Conservation (phyloP, 2,329 filamentous ascomycete species). For the Fusarium sp. region DNA sequence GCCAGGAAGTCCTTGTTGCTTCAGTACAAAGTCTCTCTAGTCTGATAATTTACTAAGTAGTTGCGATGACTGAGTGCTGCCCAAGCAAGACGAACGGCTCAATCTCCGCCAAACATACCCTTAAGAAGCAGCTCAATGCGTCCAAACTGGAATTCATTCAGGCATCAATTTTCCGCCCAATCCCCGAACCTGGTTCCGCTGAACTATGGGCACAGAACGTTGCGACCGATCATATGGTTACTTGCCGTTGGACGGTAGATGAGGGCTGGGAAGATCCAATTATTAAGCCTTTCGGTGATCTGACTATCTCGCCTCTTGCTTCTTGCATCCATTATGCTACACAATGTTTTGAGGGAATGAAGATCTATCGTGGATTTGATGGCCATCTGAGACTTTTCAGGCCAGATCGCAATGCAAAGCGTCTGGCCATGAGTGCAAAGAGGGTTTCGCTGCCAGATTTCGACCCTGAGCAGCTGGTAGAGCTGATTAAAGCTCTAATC, state of each 20-base stretch:
- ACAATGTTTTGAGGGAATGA: conserved; percentile 5
- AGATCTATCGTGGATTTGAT: neutral
- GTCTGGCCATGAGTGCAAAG: neutral
- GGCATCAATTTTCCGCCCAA: neutral
- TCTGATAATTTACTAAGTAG: too few species aligned
- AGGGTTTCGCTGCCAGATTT: neutral
- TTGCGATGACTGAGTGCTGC: too few species aligned
- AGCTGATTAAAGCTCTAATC: neutral
- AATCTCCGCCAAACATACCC: neutral
- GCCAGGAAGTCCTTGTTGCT: too few species aligned
- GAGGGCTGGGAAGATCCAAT: neutral
- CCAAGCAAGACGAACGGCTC: neutral
- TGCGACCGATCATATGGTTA: conserved; percentile 1
- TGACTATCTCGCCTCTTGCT: conserved; percentile 1
- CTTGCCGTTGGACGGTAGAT: conserved; percentile 4
- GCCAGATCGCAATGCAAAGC: neutral
- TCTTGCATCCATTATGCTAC: conserved; percentile 7
- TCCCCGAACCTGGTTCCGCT: neutral
- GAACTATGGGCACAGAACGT: conserved; percentile 3
- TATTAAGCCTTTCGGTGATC: neutral
- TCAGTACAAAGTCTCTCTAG: too few species aligned
- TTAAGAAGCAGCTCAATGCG: neutral
- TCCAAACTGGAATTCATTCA: neutral
- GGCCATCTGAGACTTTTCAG: neutral
- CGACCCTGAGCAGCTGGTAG: neutral